A percentile compares a stretch with the other conserved stretches of the same genome.
phyloP scores from a whole-genome alignment of 495 filamentous ascomycete genomes.

The Melanomma pulvis-pyrius region DNA sequence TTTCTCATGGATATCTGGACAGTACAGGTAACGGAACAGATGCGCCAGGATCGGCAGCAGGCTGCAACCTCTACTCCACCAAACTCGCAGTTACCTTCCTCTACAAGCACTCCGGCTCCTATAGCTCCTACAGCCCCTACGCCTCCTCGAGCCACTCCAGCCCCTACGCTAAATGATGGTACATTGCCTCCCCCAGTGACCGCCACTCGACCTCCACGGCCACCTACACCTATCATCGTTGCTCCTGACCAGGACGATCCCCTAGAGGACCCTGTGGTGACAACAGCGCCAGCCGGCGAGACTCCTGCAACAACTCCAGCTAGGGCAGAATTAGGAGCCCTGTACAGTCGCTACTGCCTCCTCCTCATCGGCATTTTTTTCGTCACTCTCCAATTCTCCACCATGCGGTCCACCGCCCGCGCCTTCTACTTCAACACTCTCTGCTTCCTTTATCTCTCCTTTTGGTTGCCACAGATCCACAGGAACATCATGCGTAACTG shows the following conservation, averaged over 20 bases:
- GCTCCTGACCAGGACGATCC: conserved; percentile 81
- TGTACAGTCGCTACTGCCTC: conserved; percentile 79
- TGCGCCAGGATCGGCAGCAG: conserved; percentile 58
- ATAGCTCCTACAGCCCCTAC: conserved; percentile 29
- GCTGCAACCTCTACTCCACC: conserved; percentile 24
- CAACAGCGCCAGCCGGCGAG: conserved; percentile 30
- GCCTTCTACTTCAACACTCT: conserved; percentile 70
- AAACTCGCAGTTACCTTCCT: neutral
- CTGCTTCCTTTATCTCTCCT: conserved; percentile 75
- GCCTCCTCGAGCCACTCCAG: conserved; percentile 23
- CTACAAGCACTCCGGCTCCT: conserved; percentile 1
- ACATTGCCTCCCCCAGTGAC: conserved; percentile 67
- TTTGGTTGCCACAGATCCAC: conserved; percentile 89
- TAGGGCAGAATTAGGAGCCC: conserved; percentile 65
- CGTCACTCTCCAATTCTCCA: conserved; percentile 70
- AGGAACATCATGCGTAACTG: conserved; percentile 91
- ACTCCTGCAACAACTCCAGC: conserved; percentile 41
- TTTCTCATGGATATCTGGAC: conserved; percentile 89
- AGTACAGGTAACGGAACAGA: conserved; percentile 80
- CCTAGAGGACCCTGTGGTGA: conserved; percentile 44
- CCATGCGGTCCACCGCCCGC: conserved; percentile 72
- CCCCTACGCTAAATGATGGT: conserved; percentile 44
- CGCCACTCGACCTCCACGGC: conserved; percentile 48
- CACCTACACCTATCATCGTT: conserved; percentile 71
- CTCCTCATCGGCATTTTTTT: conserved; percentile 70